Evolutionary conservation across 345 rosid genomes (phyloP).

Genomic region (Anastatica hierochuntica): DNA sequence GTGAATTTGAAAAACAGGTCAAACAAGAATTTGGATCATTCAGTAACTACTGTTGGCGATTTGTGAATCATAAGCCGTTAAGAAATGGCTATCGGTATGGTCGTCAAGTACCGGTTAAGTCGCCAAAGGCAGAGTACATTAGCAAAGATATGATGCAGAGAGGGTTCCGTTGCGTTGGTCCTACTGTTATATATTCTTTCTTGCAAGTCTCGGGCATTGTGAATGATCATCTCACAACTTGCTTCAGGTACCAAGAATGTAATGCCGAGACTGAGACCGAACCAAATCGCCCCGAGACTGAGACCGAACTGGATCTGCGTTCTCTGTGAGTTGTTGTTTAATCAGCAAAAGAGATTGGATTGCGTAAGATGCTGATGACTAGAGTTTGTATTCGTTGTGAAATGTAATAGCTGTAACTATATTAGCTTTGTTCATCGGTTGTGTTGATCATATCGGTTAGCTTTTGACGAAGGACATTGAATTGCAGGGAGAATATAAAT

Average conservation of each 20-base stretch:
- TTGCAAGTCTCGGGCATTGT: constrained; percentile 76
- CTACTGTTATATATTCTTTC: constrained; percentile 74
- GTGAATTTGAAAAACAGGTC: too few relatives aligned
- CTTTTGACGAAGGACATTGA: too few relatives aligned
- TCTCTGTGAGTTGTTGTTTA: too few relatives aligned
- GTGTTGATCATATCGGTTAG: too few relatives aligned
- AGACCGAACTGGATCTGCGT: neutral
- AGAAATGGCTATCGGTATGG: constrained; percentile 56
- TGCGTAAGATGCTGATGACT: too few relatives aligned
- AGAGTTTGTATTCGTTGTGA: too few relatives aligned
- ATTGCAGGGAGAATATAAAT: too few relatives aligned
- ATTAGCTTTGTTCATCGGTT: too few relatives aligned
- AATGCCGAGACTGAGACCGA: constrained; percentile 19
- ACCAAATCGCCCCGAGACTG: constrained; percentile 20
- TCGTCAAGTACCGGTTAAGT: constrained; percentile 78
- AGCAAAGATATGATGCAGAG: constrained; percentile 90
- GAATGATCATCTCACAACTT: constrained; percentile 65
- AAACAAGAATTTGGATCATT: constrained; percentile 82
- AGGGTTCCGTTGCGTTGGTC: constrained; percentile 93
- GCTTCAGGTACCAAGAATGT: constrained; percentile 69
- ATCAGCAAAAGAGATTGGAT: too few relatives aligned
- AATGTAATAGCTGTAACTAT: too few relatives aligned
- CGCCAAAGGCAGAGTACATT: constrained; percentile 75
- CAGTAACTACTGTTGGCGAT: constrained; percentile 70
- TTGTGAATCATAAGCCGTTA: constrained; percentile 53